phyloP scores from a whole-genome alignment of 2,329 filamentous ascomycete genomes.

The Xenosphaeropsis pyriputrescens region DNA sequence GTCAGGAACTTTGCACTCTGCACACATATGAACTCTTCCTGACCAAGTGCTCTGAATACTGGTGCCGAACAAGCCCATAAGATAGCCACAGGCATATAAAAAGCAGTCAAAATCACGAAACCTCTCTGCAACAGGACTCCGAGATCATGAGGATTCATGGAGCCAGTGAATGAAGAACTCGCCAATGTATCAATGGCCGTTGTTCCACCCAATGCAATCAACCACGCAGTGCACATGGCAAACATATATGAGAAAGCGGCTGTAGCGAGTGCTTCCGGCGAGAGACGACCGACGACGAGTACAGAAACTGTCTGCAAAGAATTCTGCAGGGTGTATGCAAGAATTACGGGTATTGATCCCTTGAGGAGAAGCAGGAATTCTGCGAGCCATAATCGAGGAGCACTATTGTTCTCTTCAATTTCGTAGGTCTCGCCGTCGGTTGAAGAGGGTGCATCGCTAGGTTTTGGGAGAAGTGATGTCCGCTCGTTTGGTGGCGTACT shows the following conservation, averaged over 20 bases:
- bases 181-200: conserved; percentile 78
- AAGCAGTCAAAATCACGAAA: conserved; percentile 53
- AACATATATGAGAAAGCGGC: conserved; percentile 91
- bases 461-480: conserved; percentile 13
- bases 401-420: conserved; percentile 8
- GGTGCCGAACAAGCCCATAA: conserved; percentile 65
- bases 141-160: conserved; percentile 62
- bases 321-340: conserved; percentile 78
- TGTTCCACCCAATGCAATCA: conserved; percentile 73
- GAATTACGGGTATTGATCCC: conserved; percentile 61
- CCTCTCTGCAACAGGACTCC: conserved; percentile 67
- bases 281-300: conserved; percentile 65
- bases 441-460: conserved; percentile 3
- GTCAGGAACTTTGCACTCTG: conserved; percentile 62
- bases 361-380: conserved; percentile 58
- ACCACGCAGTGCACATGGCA: conserved; percentile 77
- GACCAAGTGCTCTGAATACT: conserved; percentile 59
- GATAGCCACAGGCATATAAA: conserved; percentile 59
- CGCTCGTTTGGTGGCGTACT: conserved; percentile 15
- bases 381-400: conserved; percentile 21
- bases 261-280: conserved; percentile 65
- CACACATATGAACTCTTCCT: conserved; percentile 62
- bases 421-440: conserved; percentile 12
- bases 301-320: conserved; percentile 74
- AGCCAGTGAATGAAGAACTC: conserved; percentile 70